These are phyloP conservation scores for Hypoxylon sp. DNA, from an alignment of 2,329 filamentous ascomycete species.

Conservation along the genomic window DNA sequence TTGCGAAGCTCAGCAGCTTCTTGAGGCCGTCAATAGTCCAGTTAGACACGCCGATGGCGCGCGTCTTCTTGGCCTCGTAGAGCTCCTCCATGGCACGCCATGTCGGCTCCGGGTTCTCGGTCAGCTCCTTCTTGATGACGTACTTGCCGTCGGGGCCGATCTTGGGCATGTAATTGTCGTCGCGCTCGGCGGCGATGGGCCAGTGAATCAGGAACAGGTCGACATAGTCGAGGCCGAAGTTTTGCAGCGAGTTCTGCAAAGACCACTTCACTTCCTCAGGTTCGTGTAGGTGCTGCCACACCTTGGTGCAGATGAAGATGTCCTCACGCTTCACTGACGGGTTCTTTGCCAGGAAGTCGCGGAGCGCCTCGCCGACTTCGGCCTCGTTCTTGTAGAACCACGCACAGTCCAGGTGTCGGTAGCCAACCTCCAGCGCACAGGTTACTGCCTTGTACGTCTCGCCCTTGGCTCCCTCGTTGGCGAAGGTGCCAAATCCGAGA, in stretches of 20 bases:
- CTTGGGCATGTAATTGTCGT: slow-evolving; percentile 58
- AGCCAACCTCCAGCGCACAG: slow-evolving; percentile 71
- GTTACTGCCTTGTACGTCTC: slow-evolving; percentile 75
- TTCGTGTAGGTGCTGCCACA: slow-evolving; percentile 76
- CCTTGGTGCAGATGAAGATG: slow-evolving; percentile 74
- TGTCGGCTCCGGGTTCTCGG: slow-evolving; percentile 74
- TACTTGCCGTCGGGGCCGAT: slow-evolving; percentile 62
- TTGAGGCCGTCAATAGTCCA: slow-evolving; percentile 58
- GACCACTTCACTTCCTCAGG: slow-evolving; percentile 70
- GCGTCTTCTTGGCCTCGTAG: slow-evolving; percentile 50
- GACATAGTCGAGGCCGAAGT: slow-evolving; percentile 67
- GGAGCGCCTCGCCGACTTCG: slow-evolving; percentile 70
- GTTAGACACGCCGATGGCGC: slow-evolving; percentile 62
- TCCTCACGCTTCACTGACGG: slow-evolving; percentile 64
- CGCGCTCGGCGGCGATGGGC: slow-evolving; percentile 62
- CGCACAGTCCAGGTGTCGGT: slow-evolving; percentile 76
- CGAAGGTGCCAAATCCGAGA: slow-evolving; percentile 75
- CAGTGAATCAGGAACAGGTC: slow-evolving; percentile 72
- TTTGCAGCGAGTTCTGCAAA: slow-evolving; percentile 65
- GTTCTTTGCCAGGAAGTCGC: slow-evolving; percentile 58
- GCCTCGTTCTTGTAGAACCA: slow-evolving; percentile 78
- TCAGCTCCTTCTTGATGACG: slow-evolving; percentile 69
- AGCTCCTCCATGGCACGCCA: slow-evolving; percentile 71
- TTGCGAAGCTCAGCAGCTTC: slow-evolving; percentile 57
- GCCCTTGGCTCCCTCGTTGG: slow-evolving; percentile 72